phyloP scores from a whole-genome alignment of 768 basidiomycete genomes.

The Dendrothele bispora region DNA sequence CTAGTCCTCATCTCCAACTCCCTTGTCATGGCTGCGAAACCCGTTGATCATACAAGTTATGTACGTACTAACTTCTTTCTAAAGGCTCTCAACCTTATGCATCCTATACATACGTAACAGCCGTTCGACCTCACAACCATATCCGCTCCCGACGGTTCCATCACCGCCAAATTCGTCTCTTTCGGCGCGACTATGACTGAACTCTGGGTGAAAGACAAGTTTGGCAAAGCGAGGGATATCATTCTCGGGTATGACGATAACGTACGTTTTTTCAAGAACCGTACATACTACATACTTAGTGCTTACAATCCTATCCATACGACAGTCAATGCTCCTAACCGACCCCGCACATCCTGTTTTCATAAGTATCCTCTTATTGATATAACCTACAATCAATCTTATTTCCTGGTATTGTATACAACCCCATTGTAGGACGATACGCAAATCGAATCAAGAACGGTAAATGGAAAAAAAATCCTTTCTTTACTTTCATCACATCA shows the following conservation, averaged over 20 bases:
- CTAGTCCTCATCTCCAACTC: too few relatives aligned
- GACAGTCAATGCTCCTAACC: slow-evolving; percentile 37
- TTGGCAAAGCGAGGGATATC: slow-evolving; percentile 48
- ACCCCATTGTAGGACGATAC: slow-evolving; percentile 45
- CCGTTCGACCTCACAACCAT: slow-evolving; percentile 50
- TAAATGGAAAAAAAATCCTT: too few relatives aligned
- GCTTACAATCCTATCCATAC: not conserved
- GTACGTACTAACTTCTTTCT: too few relatives aligned
- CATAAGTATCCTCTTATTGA: slow-evolving; percentile 22
- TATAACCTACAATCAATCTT: slow-evolving; percentile 10
- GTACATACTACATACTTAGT: not conserved
- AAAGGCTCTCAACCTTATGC: too few relatives aligned
- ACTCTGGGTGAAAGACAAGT: slow-evolving; percentile 54
- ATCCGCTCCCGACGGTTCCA: slow-evolving; percentile 52
- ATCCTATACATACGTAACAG: too few relatives aligned
- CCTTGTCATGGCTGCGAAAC: too few relatives aligned
- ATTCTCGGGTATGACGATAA: slow-evolving; percentile 61
- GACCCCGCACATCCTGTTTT: slow-evolving; percentile 51
- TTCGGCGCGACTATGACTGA: slow-evolving; percentile 57
- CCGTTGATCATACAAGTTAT: too few relatives aligned
- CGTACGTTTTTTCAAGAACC: slow-evolving; percentile 24
- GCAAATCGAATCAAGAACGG: slow-evolving; percentile 54
- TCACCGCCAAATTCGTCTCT: slow-evolving; percentile 57
- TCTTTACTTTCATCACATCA: too few relatives aligned
- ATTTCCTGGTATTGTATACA: slow-evolving; percentile 10